Percentiles rank a stretch among this genome's conserved stretches.
Conservation (phyloP, 768 basidiomycete species). For the Mycena pura region DNA sequence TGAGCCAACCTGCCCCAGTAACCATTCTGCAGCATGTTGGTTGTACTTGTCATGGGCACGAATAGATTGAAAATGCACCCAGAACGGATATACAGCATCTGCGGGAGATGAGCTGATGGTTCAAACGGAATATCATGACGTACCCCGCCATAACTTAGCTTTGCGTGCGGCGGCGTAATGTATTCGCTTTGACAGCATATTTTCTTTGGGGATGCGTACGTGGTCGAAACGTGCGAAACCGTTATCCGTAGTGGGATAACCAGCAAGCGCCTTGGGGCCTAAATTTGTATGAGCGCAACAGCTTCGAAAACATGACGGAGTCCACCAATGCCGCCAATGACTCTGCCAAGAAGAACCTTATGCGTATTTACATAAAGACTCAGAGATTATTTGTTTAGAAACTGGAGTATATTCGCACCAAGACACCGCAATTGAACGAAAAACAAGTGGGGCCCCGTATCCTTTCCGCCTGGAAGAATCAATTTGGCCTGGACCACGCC, state of each 20-base stretch:
- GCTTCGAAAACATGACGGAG: constrained; percentile 2
- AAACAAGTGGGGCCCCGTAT: constrained; percentile 78
- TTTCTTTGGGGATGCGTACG: constrained; percentile 68
- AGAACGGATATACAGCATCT: constrained; percentile 81
- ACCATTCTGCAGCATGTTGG: constrained; percentile 59
- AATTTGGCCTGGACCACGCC: constrained; percentile 80
- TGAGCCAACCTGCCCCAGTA: constrained; percentile 61
- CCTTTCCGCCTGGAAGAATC: constrained; percentile 65
- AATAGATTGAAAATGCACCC: constrained; percentile 45
- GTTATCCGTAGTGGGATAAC: constrained; percentile 61
- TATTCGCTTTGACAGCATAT: constrained; percentile 80
- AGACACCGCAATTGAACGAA: constrained; percentile 71
- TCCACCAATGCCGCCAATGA: constrained; percentile 72
- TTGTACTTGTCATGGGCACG: background rate
- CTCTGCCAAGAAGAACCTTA: constrained; percentile 62
- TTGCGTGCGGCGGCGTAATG: constrained; percentile 70
- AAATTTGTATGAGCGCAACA: background rate
- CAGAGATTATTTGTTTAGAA: background rate
- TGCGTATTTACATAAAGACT: constrained; percentile 65
- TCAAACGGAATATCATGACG: constrained; percentile 31
- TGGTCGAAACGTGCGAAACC: constrained; percentile 73
- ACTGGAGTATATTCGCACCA: too few relatives aligned
- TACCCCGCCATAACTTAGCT: constrained; percentile 79
- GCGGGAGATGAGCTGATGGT: background rate
- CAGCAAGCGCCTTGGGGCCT: constrained; percentile 67